These are phyloP conservation scores for Fusarium poae DNA, from an alignment of 2,329 filamentous ascomycete species.

Conservation along the genomic window DNA sequence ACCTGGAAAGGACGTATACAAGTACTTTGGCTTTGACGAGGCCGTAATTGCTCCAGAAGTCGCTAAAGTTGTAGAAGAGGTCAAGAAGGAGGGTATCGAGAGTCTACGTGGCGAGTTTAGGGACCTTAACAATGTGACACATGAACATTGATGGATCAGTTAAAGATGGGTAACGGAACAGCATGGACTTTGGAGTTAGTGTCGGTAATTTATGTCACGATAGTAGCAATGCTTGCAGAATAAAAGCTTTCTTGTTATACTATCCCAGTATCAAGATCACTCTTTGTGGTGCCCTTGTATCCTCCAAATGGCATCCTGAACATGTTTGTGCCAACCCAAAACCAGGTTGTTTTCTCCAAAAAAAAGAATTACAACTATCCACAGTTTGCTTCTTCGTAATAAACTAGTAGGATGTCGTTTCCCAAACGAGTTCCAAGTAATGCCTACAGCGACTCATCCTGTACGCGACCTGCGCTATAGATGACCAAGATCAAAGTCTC, in stretches of 20 bases:
- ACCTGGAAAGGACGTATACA: slow-evolving; percentile 66
- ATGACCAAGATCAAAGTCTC: background rate
- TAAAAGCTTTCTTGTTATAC: slow-evolving; percentile 16
- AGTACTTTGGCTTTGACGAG: slow-evolving; percentile 68
- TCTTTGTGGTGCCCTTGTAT: background rate
- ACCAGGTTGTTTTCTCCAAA: background rate
- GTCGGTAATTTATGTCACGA: slow-evolving; percentile 12
- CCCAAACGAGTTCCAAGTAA: background rate
- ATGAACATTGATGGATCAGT: slow-evolving; percentile 34
- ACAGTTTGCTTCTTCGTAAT: background rate
- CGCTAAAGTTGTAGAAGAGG: slow-evolving; percentile 49
- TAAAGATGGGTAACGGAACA: slow-evolving; percentile 9
- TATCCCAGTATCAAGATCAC: background rate
- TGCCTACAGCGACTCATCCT: background rate
- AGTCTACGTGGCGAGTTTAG: slow-evolving; percentile 52
- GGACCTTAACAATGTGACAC: slow-evolving; percentile 47
- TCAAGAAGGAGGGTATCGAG: slow-evolving; percentile 50
- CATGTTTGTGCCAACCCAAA: background rate
- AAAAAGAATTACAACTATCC: background rate
- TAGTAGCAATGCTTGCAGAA: slow-evolving; percentile 20
- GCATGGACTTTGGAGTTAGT: slow-evolving; percentile 28
- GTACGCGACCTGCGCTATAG: background rate
- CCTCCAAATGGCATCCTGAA: background rate
- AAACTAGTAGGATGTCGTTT: background rate
- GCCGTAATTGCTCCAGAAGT: slow-evolving; percentile 57